Conservation (phyloP, 352 stramenopile genomes). For the Globisporangium apiculatum region DNA sequence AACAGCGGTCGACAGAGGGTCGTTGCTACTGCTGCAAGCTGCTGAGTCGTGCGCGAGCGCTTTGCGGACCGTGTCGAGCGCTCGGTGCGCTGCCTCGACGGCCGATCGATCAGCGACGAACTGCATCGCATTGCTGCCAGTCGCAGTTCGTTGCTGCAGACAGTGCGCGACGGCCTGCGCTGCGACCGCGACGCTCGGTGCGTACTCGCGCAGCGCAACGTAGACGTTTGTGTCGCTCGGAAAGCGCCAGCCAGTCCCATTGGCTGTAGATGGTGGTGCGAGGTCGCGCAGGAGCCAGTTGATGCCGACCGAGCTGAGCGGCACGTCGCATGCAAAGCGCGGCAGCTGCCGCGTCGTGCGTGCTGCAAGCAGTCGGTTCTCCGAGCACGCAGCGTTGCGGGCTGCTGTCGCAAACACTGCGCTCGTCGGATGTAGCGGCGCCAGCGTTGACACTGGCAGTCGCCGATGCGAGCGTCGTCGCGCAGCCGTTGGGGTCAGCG, state of each 20-base stretch:
- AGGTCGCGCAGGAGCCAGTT: constrained; percentile 20
- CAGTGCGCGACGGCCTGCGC: constrained; percentile 4
- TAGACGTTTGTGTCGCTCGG: constrained; percentile 25
- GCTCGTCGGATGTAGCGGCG: background rate
- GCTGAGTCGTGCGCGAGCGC: background rate
- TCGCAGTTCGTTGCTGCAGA: background rate
- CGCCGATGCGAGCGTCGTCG: constrained; percentile 14
- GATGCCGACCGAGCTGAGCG: constrained; percentile 26
- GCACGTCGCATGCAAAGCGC: constrained; percentile 23
- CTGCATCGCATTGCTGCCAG: background rate
- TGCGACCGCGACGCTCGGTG: constrained; percentile 17
- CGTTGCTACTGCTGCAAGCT: no score
- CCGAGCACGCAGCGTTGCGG: constrained; percentile 7
- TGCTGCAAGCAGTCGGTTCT: constrained; percentile 16
- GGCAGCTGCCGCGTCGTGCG: constrained; percentile 24
- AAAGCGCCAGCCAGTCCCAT: background rate
- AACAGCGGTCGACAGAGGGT: no score
- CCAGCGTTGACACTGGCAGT: constrained; percentile 4
- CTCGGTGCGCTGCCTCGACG: background rate
- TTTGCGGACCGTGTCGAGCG: background rate
- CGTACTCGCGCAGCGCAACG: constrained; percentile 28
- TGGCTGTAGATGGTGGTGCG: background rate
- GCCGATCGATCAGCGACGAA: background rate
- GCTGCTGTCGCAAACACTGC: background rate
- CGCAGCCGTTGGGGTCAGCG: background rate